Base-by-base conservation (phyloP, 1,139 yeast genomes). In the Suhomyces yuchorum region DNA sequence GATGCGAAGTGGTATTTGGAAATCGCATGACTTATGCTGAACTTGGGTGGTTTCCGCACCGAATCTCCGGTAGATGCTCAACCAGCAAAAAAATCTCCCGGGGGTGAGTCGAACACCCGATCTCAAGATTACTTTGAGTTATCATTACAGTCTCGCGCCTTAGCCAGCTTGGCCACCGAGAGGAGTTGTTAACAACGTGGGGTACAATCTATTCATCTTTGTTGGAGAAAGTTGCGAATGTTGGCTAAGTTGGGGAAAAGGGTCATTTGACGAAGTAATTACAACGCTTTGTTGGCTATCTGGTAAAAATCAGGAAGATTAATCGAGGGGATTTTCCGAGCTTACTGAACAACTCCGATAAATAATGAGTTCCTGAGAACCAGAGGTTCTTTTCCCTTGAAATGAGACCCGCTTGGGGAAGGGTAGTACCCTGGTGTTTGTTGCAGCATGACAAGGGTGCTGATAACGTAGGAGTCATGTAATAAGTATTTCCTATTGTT, bases 71-170 rank as follows among this genome's bases (percentile, higher is more conserved):
- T 20, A 20, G 23, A 7, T 20, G 23, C 23, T 20, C 7, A 20
- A 20, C 23, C 23, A 5, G 23, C 23, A 20, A 20, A 42, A 40
- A 46, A 52, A 52, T 83, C 87, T 82, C 87, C 83, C 79, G 85
- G 83, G 87, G 84, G 87, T 78, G 87, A 82, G 80, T 83, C 87
- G 88, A 83, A 83, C 88, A 78, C 87, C 85, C 87, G 88, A 81
- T 82, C 86, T 81, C 85, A 81, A 82, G 87, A 82, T 83, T 60
- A 72, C 84, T 70, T 61, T 69, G 68, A 62, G 65, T 51, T 55
- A 62, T 72, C 71, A 73, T 82, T 82, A 82, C 87, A 82, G 87
- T 81, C 87, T 82, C 83, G 84, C 86, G 86, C 86, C 84, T 81
- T 82, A 81, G 77, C 87, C 86, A 82, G 80, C 87, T 82, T 79